Base-by-base conservation (phyloP, 2,329 filamentous ascomycete species). In the Pseudonectria buxi region DNA sequence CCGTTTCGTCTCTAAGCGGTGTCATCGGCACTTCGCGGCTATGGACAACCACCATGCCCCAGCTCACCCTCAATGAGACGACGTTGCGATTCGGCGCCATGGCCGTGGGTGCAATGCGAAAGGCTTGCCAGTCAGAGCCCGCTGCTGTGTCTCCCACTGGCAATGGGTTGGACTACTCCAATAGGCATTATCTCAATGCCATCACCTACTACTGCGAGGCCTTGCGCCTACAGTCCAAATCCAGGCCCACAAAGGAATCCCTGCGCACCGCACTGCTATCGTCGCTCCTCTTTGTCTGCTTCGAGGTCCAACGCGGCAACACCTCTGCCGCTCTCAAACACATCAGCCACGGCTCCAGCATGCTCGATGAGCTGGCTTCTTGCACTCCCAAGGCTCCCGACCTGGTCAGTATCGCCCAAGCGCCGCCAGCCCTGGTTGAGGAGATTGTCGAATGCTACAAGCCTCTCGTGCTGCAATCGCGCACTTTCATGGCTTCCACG, bases 121-220 rank as follows among this genome's bases (percentile, higher is more conserved):
- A 54, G 30, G 61, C 63, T 2, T 54, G 50, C 14, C 47, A 55
- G 2, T 34, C 50, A 4, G 48, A 52, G 10, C 37, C 41, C 24
- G 46, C 41, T 12, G 39, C 37, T 3, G 41, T 44, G 15, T 45
- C 50, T 10, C 44, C 42, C 0, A 35, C 40, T 0, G 36, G 32
- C n/a, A 36, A 51, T 5, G 43, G 55, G 2, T 44, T 44, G 3
- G 49, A 38, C 6, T 44, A 45, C 18, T 22, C 18, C 11, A 65
- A 63, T 40, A 56, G 48, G 24, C 62, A 65, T 36, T 63, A 64
- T 26, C 48, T 64, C 27, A 64, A 64, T 32, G 62, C 62, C 24
- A 53, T 66, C 24, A 49, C 56, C 11, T 62, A 62, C 37, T 66
- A 66, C 25, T 65, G 63, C 39, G 55, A 64, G 33, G 63, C 63